Conservation (phyloP, 116 monocot species). For the Phalaenopsis hybrid region DNA sequence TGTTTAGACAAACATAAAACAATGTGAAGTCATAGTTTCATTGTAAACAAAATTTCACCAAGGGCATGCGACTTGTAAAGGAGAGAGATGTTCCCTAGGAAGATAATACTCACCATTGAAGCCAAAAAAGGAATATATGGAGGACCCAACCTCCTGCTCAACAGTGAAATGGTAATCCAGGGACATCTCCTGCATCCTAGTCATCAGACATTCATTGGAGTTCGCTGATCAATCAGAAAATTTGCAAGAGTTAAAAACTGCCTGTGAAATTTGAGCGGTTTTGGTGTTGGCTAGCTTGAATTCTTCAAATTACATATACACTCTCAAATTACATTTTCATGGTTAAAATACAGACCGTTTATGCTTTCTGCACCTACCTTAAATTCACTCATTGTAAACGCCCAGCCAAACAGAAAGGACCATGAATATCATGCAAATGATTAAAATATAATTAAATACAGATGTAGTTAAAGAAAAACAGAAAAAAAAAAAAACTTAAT, state of each 20-base stretch:
- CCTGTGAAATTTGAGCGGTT: too few relatives aligned
- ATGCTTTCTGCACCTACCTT: too few relatives aligned
- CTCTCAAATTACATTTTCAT: too few relatives aligned
- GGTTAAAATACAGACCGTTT: too few relatives aligned
- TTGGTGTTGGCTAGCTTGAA: too few relatives aligned
- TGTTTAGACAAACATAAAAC: not conserved
- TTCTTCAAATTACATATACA: too few relatives aligned
- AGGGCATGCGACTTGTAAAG: too few relatives aligned
- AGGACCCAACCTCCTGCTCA: conserved; percentile 69
- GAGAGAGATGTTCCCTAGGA: not conserved
- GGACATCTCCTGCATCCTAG: conserved; percentile 87
- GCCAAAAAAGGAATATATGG: conserved; percentile 60
- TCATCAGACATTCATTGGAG: conserved; percentile 65
- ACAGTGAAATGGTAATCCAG: conserved; percentile 64
- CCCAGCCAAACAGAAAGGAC: too few relatives aligned
- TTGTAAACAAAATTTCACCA: too few relatives aligned
- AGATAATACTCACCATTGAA: conserved; percentile 47
- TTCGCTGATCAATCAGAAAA: conserved; percentile 42
- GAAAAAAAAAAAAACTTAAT: not conserved
- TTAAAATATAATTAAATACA: too few relatives aligned
- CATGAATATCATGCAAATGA: too few relatives aligned
- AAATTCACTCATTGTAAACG: too few relatives aligned
- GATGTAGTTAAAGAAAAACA: not conserved
- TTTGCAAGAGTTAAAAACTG: not conserved
- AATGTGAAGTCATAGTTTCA: not conserved